These are phyloP conservation scores for Rosa persica DNA, from an alignment of 306 rosid species.

Conservation along the genomic window DNA sequence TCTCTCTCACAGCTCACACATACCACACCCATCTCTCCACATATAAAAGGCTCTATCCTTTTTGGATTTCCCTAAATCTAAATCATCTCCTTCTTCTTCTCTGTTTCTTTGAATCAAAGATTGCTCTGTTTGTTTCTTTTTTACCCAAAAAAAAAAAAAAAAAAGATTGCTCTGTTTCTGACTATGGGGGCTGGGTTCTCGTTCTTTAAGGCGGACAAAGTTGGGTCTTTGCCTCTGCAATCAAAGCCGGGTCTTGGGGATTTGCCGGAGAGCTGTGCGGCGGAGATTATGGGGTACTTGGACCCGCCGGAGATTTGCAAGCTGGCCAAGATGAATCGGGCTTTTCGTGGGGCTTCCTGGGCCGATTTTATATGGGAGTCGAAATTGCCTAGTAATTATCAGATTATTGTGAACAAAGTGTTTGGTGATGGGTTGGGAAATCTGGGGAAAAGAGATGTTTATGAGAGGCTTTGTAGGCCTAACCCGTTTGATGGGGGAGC, in stretches of 20 bases:
- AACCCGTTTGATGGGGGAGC: constrained; percentile 60
- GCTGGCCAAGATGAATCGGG: constrained; percentile 63
- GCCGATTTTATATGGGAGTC: constrained; percentile 96
- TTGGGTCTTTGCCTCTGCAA: constrained; percentile 19
- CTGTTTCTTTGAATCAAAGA: no score
- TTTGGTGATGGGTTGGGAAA: constrained; percentile 38
- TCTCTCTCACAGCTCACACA: not conserved
- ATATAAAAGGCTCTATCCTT: not conserved
- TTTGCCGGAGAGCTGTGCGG: constrained; percentile 78
- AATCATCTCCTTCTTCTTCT: not conserved
- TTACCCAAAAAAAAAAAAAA: not conserved
- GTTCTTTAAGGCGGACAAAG: constrained; percentile 19
- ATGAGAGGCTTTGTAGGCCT: constrained; percentile 48
- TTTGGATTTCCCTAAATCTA: not conserved
- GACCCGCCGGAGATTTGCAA: constrained; percentile 80
- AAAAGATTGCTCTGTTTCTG: constrained; percentile 4
- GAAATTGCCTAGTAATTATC: constrained; percentile 69
- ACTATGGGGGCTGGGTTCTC: constrained; percentile 50
- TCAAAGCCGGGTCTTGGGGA: constrained; percentile 55
- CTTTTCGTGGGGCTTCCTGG: constrained; percentile 78
- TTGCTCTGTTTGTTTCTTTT: not conserved
- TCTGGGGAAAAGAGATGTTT: constrained; percentile 66
- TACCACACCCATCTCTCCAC: constrained; percentile 6
- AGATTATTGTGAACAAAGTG: constrained; percentile 35
- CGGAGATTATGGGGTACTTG: constrained; percentile 56